A percentile compares a stretch with the other conserved stretches of the same genome.
phyloP scores from a whole-genome alignment of 768 basidiomycete species.

The Cystofilobasidium ferigula region DNA sequence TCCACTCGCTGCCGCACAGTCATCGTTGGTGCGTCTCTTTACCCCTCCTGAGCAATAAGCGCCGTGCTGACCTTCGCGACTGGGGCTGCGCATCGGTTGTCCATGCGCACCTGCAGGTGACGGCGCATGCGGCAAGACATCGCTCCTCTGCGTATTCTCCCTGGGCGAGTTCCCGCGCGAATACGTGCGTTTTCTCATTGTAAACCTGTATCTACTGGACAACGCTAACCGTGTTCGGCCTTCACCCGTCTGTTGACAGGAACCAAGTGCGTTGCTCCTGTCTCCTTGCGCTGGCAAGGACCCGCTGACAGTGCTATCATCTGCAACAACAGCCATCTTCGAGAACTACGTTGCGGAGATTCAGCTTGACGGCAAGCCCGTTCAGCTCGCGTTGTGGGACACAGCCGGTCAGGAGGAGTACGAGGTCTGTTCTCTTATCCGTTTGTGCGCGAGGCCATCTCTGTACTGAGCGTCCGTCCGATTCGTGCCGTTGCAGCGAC shows the following conservation, averaged over 20 bases:
- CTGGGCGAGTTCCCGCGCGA: constrained; percentile 90
- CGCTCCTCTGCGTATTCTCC: constrained; percentile 72
- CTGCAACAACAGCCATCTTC: constrained; percentile 59
- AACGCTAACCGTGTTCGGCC: background rate
- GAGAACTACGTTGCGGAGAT: constrained; percentile 99
- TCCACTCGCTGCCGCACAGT: background rate
- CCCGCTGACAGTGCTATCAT: background rate
- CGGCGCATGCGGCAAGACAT: constrained; percentile 85
- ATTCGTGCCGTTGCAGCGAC: constrained; percentile 47
- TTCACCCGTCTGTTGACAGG: constrained; percentile 22
- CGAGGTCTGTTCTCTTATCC: constrained; percentile 21
- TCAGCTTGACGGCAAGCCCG: constrained; percentile 89
- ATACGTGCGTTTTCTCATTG: constrained; percentile 44
- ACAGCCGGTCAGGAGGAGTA: constrained; percentile 49
- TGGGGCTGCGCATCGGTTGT: background rate
- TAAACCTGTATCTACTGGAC: background rate
- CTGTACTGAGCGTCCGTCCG: constrained; percentile 4
- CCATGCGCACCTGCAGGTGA: constrained; percentile 49
- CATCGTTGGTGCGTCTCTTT: constrained; percentile 15
- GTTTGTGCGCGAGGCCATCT: too few relatives aligned
- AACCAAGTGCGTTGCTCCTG: constrained; percentile 39
- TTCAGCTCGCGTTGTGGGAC: constrained; percentile 96
- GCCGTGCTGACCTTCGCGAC: background rate
- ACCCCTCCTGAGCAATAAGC: background rate
- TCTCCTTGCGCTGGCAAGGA: background rate